Evolutionary conservation across 441 rosid genomes (phyloP).

Genomic region (Populus tomentosa): DNA sequence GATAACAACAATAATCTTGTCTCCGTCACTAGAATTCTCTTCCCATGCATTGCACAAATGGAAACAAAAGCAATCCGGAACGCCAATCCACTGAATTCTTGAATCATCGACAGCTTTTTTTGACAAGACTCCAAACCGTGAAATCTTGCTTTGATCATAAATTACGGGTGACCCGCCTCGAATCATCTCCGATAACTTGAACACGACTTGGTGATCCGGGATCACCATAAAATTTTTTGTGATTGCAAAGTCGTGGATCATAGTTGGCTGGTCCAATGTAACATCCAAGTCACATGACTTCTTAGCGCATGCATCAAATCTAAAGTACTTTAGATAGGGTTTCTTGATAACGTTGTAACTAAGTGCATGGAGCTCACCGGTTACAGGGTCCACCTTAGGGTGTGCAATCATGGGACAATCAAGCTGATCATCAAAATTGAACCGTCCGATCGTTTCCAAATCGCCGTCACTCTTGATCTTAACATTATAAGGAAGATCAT

Average conservation of each 20-base stretch:
- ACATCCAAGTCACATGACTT: conserved; percentile 49
- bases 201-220: conserved; percentile 70
- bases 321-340: conserved; percentile 57
- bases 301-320: conserved; percentile 40
- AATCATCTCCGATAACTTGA: conserved; percentile 60
- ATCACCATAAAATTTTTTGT: conserved; percentile 50
- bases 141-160: conserved; percentile 38
- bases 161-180: conserved; percentile 72
- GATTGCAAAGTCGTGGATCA: conserved; percentile 72
- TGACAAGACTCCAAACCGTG: conserved; percentile 48
- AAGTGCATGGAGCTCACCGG: conserved; percentile 53
- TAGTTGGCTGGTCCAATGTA: conserved; percentile 43
- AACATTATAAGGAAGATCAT: conserved; percentile 70
- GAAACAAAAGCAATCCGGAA: conserved; percentile 58
- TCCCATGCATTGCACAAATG: conserved; percentile 84
- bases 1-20: conserved; percentile 36
- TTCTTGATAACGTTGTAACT: conserved; percentile 51
- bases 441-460: conserved; percentile 54
- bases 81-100: conserved; percentile 46
- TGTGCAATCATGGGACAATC: conserved; percentile 58
- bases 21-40: conserved; percentile 35
- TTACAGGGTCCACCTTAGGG: conserved; percentile 61
- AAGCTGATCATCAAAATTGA: conserved; percentile 47
- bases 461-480: conserved; percentile 43
- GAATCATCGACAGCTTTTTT: conserved; percentile 37